Evolutionary conservation across 495 filamentous ascomycete genomes (phyloP), one percentile per base, ranked within the genome.

Genomic region (Aspergillus heteromorphus): DNA sequence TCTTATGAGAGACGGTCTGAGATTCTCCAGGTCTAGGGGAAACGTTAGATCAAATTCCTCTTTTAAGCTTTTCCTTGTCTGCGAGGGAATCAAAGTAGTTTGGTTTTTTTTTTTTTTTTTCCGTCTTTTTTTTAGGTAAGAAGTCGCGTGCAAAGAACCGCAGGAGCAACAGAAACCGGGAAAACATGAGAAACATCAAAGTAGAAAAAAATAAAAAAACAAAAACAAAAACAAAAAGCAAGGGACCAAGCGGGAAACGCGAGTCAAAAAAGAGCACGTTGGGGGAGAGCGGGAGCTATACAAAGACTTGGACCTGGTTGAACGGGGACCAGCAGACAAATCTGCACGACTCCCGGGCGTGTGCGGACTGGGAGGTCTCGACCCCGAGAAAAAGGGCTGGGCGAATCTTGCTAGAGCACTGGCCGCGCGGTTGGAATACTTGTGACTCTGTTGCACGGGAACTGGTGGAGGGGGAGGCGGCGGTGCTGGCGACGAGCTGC

Each of bases 1-100:
- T 90, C 41, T 79, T 75, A 68, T 92, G 87, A 45, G 81, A 80
- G 29, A 85, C 80, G 48, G 89, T 85, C 67, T 92, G 87, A 5
- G 88, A 86, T 40, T 83, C 82, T 55, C 76, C 80, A 21, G 87
- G 83, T 54, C 43, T 17, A 47, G 16, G 21, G 13, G 7, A 47
- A 17, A 47, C 4, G 43, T 47, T 20, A 47, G 43, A 47, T 47
- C 11, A 29, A 47, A 16, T 29, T 10, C 21, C 43, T 14, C 14
- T 16, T 47, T 27, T 4, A n/a, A 16, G 6, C n/a, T 38, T 38
- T n/a, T 34, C 1, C 13, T 38, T 14, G 34, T 38, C 34, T 38
- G 34, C 13, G 34, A 38, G 34, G 34, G n/a, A 34, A 11, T 14
- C 13, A 34, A 4, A 34, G 31, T 34, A 34, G 23, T 27, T 27